These are phyloP conservation scores for Phytophthora hybrid DNA, from an alignment of 352 stramenopile genomes.

Conservation along the genomic window DNA sequence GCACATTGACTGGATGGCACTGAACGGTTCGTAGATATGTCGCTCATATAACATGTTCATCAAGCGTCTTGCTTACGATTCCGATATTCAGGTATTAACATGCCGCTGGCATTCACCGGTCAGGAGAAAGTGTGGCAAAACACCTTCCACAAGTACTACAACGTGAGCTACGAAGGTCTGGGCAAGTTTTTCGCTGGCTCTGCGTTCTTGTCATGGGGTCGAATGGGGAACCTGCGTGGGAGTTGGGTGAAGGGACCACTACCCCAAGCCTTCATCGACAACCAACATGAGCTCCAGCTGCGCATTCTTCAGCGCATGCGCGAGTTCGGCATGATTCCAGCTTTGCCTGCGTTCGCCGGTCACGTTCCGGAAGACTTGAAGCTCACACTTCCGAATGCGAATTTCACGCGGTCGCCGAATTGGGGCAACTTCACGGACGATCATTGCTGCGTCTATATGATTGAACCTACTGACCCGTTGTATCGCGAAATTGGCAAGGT, in stretches of 20 bases:
- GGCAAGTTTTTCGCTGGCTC: conserved; percentile 90
- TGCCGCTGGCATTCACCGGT: conserved; percentile 90
- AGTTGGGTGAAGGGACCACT: conserved; percentile 87
- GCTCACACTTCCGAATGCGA: conserved; percentile 70
- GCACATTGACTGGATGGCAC: conserved; percentile 93
- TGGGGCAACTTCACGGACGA: conserved; percentile 83
- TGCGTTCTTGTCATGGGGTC: conserved; percentile 88
- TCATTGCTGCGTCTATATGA: conserved; percentile 86
- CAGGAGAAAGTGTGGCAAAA: conserved; percentile 91
- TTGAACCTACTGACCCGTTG: conserved; percentile 81
- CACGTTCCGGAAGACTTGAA: conserved; percentile 89
- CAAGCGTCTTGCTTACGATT: not conserved
- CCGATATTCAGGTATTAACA: conserved; percentile 78
- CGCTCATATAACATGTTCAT: not conserved
- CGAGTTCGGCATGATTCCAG: conserved; percentile 90
- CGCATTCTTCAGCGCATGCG: conserved; percentile 84
- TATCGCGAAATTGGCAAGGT: conserved; percentile 80
- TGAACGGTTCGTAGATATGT: conserved; percentile 53
- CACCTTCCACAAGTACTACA: conserved; percentile 83
- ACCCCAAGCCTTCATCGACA: conserved; percentile 85
- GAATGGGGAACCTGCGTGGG: conserved; percentile 90
- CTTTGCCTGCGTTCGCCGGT: conserved; percentile 88
- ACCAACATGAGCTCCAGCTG: conserved; percentile 81
- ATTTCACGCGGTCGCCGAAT: conserved; percentile 82
- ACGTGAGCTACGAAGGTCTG: conserved; percentile 78